These are phyloP conservation scores for Rhododendron kiyosumense DNA, from an alignment of 148 eudicot genomes.

Conservation along the genomic window DNA sequence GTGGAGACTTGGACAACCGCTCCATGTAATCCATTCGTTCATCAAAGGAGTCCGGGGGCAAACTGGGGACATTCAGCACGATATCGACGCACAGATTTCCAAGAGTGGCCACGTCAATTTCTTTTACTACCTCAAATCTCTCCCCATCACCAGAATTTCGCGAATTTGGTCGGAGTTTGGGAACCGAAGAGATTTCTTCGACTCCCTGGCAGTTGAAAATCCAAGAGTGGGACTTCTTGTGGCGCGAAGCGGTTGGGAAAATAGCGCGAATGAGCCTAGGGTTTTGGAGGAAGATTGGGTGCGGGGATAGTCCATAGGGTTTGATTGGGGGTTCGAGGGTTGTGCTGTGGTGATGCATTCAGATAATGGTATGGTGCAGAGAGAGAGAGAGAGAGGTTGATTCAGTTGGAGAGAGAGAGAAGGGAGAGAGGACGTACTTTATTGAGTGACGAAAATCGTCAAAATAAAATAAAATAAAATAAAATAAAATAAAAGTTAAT, in stretches of 20 bases:
- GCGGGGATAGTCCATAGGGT: slow-evolving; percentile 32
- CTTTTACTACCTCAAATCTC: slow-evolving; percentile 36
- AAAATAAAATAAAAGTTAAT: too few species aligned
- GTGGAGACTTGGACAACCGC: slow-evolving; percentile 59
- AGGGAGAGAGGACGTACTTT: not conserved
- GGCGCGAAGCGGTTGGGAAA: not conserved
- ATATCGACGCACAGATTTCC: slow-evolving; percentile 93
- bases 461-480: too few species aligned
- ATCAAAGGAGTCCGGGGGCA: slow-evolving; percentile 53
- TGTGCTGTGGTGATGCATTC: slow-evolving; percentile 49
- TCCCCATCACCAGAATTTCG: slow-evolving; percentile 17
- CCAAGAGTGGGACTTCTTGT: not conserved
- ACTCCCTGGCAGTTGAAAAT: slow-evolving; percentile 39
- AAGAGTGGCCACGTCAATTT: slow-evolving; percentile 75
- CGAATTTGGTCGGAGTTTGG: slow-evolving; percentile 24
- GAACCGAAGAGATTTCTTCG: slow-evolving; percentile 29
- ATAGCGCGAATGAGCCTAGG: slow-evolving; percentile 13
- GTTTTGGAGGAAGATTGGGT: slow-evolving; percentile 25
- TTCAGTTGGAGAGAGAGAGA: not conserved
- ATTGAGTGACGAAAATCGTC: not conserved
- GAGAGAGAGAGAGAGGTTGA: not conserved
- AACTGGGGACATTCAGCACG: slow-evolving; percentile 71
- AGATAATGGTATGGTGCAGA: not conserved
- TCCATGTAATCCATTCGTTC: slow-evolving; percentile 75
- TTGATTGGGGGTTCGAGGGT: slow-evolving; percentile 41